These are phyloP conservation scores for Amphirosellinia nigrospora DNA, from an alignment of 495 filamentous ascomycete genomes.

Conservation along the genomic window DNA sequence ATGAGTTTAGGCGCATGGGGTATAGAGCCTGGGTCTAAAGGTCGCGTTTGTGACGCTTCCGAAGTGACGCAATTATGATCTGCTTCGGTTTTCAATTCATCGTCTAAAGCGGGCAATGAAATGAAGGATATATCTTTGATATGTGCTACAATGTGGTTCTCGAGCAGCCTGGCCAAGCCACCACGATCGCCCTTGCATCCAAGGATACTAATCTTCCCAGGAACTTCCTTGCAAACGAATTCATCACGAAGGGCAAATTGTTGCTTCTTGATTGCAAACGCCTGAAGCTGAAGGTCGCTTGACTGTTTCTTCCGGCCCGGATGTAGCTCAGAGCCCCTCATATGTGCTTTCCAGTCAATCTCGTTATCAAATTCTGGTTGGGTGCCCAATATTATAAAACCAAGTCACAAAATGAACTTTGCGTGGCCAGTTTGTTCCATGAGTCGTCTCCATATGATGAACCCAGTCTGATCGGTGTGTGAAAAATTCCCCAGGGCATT, in stretches of 20 bases:
- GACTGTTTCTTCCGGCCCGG: background rate
- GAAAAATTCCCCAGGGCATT: background rate
- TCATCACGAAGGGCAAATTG: background rate
- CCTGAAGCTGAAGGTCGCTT: background rate
- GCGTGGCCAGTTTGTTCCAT: background rate
- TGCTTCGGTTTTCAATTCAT: too few species aligned
- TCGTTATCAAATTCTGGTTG: background rate
- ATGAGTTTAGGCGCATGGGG: too few species aligned
- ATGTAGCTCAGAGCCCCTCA: background rate
- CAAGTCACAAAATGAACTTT: background rate
- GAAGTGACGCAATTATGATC: too few species aligned
- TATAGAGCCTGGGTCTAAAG: too few species aligned
- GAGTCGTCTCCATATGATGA: background rate
- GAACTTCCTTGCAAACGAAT: background rate
- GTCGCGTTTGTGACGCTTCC: too few species aligned
- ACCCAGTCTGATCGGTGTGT: background rate
- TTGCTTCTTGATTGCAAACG: background rate
- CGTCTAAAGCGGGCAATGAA: background rate
- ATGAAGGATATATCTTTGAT: background rate
- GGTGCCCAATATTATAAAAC: background rate
- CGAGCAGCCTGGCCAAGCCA: background rate
- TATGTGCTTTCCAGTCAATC: background rate
- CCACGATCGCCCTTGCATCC: background rate
- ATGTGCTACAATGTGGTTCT: background rate
- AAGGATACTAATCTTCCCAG: background rate